phyloP scores from a whole-genome alignment of 495 filamentous ascomycete genomes.

The Durotheca rogersii region DNA sequence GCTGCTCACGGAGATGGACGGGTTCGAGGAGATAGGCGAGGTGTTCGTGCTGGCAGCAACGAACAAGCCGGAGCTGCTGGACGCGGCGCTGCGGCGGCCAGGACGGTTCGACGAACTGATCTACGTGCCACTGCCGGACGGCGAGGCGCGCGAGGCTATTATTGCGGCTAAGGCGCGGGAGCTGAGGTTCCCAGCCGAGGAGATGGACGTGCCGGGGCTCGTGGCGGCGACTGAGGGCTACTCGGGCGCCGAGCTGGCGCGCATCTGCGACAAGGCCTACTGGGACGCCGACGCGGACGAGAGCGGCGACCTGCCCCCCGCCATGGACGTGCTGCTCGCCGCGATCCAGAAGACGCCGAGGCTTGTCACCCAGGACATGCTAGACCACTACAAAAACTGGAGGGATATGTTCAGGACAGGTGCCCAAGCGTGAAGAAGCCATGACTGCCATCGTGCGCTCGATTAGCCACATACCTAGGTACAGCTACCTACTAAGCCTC shows the following conservation, averaged over 20 bases:
- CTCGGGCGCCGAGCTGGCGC: slow-evolving; percentile 86
- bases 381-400: slow-evolving; percentile 69
- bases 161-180: slow-evolving; percentile 51
- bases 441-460: too few relatives aligned
- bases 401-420: slow-evolving; percentile 42
- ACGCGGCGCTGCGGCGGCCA: slow-evolving; percentile 83
- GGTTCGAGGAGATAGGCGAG: slow-evolving; percentile 79
- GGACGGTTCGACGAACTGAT: slow-evolving; percentile 88
- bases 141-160: slow-evolving; percentile 74
- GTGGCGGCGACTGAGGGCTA: slow-evolving; percentile 75
- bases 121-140: slow-evolving; percentile 83
- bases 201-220: slow-evolving; percentile 64
- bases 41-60: slow-evolving; percentile 94
- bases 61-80: slow-evolving; percentile 84
- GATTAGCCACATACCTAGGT: too few relatives aligned
- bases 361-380: slow-evolving; percentile 67
- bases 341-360: slow-evolving; percentile 63
- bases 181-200: slow-evolving; percentile 35
- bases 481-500: too few relatives aligned
- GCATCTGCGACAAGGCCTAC: slow-evolving; percentile 64
- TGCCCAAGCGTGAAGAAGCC: too few relatives aligned
- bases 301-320: slow-evolving; percentile 31
- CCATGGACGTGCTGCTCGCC: slow-evolving; percentile 62
- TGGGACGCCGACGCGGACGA: slow-evolving; percentile 37
- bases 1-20: slow-evolving; percentile 93